Evolutionary conservation across 257 asterid genomes (phyloP).

Genomic region (Craterostigma plantagineum): DNA sequence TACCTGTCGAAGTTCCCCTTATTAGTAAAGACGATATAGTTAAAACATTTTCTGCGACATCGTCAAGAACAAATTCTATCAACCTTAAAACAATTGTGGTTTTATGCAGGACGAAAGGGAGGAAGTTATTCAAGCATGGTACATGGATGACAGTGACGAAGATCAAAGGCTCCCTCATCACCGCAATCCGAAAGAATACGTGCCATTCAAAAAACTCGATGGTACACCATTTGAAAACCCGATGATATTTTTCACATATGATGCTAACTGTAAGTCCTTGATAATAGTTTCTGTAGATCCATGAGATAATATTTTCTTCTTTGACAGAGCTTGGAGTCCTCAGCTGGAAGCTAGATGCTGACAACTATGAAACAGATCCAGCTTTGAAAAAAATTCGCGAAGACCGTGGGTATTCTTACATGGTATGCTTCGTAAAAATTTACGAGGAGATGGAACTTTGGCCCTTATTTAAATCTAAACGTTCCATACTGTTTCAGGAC

Average conservation of each 20-base stretch:
- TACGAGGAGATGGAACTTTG: no score
- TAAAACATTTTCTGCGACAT: no score
- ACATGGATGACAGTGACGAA: slow-evolving; percentile 51
- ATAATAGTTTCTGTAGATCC: not conserved
- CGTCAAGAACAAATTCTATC: no score
- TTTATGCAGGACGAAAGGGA: slow-evolving; percentile 29
- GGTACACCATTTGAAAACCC: no score
- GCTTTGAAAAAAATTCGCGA: slow-evolving; percentile 61
- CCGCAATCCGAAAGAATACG: slow-evolving; percentile 40
- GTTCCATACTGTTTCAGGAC: slow-evolving; percentile 22
- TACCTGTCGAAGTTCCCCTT: no score
- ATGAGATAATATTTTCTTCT: not conserved
- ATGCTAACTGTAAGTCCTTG: no score
- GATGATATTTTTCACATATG: no score
- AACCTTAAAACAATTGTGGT: not conserved
- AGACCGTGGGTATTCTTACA: slow-evolving; percentile 54
- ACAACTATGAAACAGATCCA: slow-evolving; percentile 60
- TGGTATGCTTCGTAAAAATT: slow-evolving; percentile 20
- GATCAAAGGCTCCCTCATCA: slow-evolving; percentile 73
- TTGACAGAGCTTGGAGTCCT: slow-evolving; percentile 52
- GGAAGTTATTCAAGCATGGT: slow-evolving; percentile 66
- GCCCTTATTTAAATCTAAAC: no score
- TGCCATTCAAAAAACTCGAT: slow-evolving; percentile 46
- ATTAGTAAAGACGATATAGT: no score
- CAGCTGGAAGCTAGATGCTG: slow-evolving; percentile 74